phyloP scores from a whole-genome alignment of 73 alveolate genomes.

The Tetrahymena thermophila region DNA sequence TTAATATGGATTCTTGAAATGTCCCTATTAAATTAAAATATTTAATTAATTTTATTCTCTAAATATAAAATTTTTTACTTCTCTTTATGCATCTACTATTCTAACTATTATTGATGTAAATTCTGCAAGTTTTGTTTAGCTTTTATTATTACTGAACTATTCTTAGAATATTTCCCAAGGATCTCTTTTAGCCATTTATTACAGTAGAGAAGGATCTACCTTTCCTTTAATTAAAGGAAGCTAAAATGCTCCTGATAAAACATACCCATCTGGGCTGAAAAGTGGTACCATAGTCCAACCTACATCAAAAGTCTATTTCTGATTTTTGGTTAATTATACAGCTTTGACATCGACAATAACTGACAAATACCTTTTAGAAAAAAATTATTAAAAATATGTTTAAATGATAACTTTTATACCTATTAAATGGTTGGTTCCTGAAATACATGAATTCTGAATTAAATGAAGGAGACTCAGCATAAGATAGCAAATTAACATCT shows the following conservation, averaged over 20 bases:
- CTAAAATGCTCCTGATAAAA: slow-evolving; percentile 54
- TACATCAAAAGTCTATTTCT: slow-evolving; percentile 50
- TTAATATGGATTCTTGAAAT: slow-evolving; percentile 53
- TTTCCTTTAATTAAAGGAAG: slow-evolving; percentile 68
- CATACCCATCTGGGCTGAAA: slow-evolving; percentile 61
- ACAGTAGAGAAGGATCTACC: slow-evolving; percentile 48
- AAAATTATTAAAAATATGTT: not conserved
- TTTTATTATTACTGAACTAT: slow-evolving; percentile 13
- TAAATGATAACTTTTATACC: not conserved
- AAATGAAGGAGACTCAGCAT: slow-evolving; percentile 39
- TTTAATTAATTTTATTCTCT: not conserved
- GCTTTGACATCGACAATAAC: slow-evolving; percentile 41
- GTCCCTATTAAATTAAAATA: slow-evolving; percentile 37
- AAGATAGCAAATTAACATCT: slow-evolving; percentile 24
- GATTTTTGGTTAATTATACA: slow-evolving; percentile 34
- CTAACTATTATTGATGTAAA: slow-evolving; percentile 66
- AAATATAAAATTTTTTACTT: slow-evolving; percentile 5
- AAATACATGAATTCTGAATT: slow-evolving; percentile 42
- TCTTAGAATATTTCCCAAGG: slow-evolving; percentile 59
- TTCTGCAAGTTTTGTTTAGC: slow-evolving; percentile 36
- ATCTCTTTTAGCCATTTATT: slow-evolving; percentile 15
- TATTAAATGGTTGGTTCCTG: slow-evolving; percentile 13
- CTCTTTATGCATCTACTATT: slow-evolving; percentile 73
- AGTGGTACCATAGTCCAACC: slow-evolving; percentile 78
- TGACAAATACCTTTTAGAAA: slow-evolving; percentile 4